Base-by-base conservation (phyloP, 192 early-diverging fungal genomes). In the Phycomyces nitens region DNA sequence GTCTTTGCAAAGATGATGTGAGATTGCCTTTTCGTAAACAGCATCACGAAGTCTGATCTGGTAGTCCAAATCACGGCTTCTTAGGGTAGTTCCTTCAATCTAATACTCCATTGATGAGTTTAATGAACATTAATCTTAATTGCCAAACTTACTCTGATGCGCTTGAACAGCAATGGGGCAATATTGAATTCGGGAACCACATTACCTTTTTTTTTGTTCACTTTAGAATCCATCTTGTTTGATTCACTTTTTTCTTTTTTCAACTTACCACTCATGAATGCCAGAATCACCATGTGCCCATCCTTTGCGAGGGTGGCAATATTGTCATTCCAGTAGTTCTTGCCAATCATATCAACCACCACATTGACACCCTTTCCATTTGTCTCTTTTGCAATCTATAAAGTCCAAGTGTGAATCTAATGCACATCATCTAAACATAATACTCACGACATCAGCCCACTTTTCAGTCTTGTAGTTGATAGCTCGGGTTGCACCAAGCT, bases 401-500 rank as follows among this genome's bases (percentile, higher is more conserved):
- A 54, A 15, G 23, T 34, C 2, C 29, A 34, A 34, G 7, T 34
- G 29, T 34, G 29, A 34, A 34, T 34, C 29, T 7, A 5, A 57
- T 57, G 26, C 38, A 15, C 11, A 39, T 57, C 10, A 20, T 54
- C 20, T 21, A 12, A 22, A 11, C 21, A 3, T 22, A 14, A 20
- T 12, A 57, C 56, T 27, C 58, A 75, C 80, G 15, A 76, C 67
- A 12, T 86, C 73, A 21, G 69, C 75, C 76, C 84, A 94, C 58
- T 84, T 77, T 43, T 80, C 76, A 53, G 69, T 79, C 71, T 86
- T 91, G 79, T 92, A 92, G 77, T 94, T 91, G 73, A 94, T 80
- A 16, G 66, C 85, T 47, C 83, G 80, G 2, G 88, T 91, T 9
- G 92, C 90, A 4, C 92, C 92, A 9, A 89, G 64, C 6, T 39